A percentile compares a stretch with the other conserved stretches of the same genome.
These are phyloP conservation scores for Krasilnikovozyma curviuscula DNA, from an alignment of 768 basidiomycete genomes.

Conservation along the genomic window DNA sequence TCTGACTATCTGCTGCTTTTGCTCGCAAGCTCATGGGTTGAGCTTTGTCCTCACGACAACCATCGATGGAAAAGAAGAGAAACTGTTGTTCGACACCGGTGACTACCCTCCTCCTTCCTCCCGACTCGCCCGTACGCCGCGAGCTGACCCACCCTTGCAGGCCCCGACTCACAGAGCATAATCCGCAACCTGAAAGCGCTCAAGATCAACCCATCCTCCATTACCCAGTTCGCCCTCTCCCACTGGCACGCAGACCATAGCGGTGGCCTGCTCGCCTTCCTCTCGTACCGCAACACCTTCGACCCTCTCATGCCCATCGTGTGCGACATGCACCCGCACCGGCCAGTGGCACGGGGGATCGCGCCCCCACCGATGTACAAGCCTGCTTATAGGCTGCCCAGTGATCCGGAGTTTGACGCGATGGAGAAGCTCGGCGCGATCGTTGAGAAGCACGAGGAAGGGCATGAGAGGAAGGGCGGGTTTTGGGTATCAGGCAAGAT, in stretches of 20 bases:
- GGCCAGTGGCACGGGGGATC: constrained; percentile 55
- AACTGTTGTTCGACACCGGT: constrained; percentile 66
- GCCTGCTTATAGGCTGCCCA: constrained; percentile 41
- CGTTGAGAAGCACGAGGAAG: constrained; percentile 38
- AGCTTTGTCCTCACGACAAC: too few relatives aligned
- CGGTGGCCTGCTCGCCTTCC: constrained; percentile 36
- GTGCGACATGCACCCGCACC: constrained; percentile 58
- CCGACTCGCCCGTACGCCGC: too few relatives aligned
- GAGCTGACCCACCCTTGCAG: too few relatives aligned
- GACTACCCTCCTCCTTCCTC: too few relatives aligned
- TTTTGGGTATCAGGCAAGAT: constrained; percentile 69
- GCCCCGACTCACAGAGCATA: constrained; percentile 56
- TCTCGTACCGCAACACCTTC: constrained; percentile 4
- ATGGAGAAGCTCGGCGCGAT: constrained; percentile 39
- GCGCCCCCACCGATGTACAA: constrained; percentile 42
- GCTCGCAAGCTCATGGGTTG: too few relatives aligned
- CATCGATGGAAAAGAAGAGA: constrained; percentile 30
- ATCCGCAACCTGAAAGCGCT: constrained; percentile 50
- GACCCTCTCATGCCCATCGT: constrained; percentile 26
- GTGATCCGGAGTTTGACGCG: constrained; percentile 52
- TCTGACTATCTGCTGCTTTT: too few relatives aligned
- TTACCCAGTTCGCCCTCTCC: constrained; percentile 47
- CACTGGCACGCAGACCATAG: constrained; percentile 65
- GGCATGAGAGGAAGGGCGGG: constrained; percentile 45
- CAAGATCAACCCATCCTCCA: constrained; percentile 34